Percentiles rank a stretch among this genome's conserved stretches.
Evolutionary conservation across 805 yeast species (phyloP).

Genomic region (Tetrapisispora arboricola): DNA sequence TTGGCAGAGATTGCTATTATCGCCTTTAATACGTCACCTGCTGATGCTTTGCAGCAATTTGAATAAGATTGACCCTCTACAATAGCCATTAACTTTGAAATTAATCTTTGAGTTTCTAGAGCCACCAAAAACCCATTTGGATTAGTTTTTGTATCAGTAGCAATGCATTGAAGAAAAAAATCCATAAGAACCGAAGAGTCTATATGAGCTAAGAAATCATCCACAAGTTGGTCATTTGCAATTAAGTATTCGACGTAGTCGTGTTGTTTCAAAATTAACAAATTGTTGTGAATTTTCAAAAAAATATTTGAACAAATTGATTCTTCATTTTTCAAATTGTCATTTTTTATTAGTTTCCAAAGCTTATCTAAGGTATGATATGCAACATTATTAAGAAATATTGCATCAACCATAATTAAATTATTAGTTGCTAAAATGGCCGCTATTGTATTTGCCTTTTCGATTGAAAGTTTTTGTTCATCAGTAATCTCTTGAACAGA

Average conservation of each 20-base stretch:
- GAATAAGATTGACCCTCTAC: slow-evolving; percentile 44
- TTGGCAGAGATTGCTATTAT: slow-evolving; percentile 86
- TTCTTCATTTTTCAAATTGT: slow-evolving; percentile 43
- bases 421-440: slow-evolving; percentile 85
- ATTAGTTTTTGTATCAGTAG: slow-evolving; percentile 78
- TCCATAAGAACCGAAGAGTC: slow-evolving; percentile 89
- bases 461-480: neutral
- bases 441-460: slow-evolving; percentile 29
- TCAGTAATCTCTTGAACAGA: neutral
- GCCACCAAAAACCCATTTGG: slow-evolving; percentile 80
- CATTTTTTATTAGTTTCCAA: slow-evolving; percentile 65
- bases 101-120: slow-evolving; percentile 57
- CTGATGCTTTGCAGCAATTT: slow-evolving; percentile 71
- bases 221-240: slow-evolving; percentile 18
- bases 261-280: slow-evolving; percentile 61
- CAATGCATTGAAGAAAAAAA: slow-evolving; percentile 70
- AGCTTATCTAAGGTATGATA: slow-evolving; percentile 39
- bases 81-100: slow-evolving; percentile 57
- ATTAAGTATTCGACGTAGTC: neutral
- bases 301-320: slow-evolving; percentile 70
- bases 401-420: slow-evolving; percentile 82
- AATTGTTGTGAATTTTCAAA: slow-evolving; percentile 76
- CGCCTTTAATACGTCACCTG: slow-evolving; percentile 88
- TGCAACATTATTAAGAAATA: slow-evolving; percentile 58
- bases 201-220: slow-evolving; percentile 59